phyloP scores from a whole-genome alignment of 345 rosid genomes.

The Microthlaspi erraticum region DNA sequence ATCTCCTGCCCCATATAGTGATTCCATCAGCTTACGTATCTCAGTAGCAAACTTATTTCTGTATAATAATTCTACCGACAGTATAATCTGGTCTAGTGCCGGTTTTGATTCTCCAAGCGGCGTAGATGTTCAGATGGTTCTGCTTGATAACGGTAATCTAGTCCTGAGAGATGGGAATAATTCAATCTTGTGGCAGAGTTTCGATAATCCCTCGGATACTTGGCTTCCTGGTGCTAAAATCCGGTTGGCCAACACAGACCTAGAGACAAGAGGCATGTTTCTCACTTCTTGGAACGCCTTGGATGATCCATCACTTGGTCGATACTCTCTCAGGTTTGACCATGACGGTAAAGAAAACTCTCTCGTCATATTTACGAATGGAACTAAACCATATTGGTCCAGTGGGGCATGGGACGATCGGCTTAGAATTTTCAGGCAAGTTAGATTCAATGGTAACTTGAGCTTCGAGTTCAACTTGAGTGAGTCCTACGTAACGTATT shows the following conservation, averaged over 20 bases:
- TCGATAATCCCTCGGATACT: conserved; percentile 61
- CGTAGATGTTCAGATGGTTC: conserved; percentile 48
- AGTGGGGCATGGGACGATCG: conserved; percentile 62
- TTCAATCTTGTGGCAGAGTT: conserved; percentile 65
- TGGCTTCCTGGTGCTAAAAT: conserved; percentile 71
- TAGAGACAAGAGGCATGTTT: conserved; percentile 30
- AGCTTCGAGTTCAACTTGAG: conserved; percentile 40
- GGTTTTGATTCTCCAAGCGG: conserved; percentile 23
- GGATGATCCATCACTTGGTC: conserved; percentile 62
- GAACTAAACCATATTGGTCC: conserved; percentile 49
- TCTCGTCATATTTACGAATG: conserved; percentile 53
- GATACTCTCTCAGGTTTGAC: conserved; percentile 58
- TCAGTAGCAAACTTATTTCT: conserved; percentile 58
- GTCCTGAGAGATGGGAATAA: conserved; percentile 48
- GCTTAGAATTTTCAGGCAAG: conserved; percentile 38
- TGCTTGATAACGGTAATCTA: conserved; percentile 62
- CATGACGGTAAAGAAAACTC: conserved; percentile 41
- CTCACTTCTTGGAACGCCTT: conserved; percentile 61
- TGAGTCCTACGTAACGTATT: conserved; percentile 63
- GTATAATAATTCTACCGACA: conserved; percentile 41
- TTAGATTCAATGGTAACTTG: conserved; percentile 57
- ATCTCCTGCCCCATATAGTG: conserved; percentile 42
- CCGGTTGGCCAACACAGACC: conserved; percentile 37
- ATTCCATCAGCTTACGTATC: conserved; percentile 47
- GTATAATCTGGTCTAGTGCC: conserved; percentile 58